Base-by-base conservation (phyloP, 257 asterid species). In the Lycium barbarum region DNA sequence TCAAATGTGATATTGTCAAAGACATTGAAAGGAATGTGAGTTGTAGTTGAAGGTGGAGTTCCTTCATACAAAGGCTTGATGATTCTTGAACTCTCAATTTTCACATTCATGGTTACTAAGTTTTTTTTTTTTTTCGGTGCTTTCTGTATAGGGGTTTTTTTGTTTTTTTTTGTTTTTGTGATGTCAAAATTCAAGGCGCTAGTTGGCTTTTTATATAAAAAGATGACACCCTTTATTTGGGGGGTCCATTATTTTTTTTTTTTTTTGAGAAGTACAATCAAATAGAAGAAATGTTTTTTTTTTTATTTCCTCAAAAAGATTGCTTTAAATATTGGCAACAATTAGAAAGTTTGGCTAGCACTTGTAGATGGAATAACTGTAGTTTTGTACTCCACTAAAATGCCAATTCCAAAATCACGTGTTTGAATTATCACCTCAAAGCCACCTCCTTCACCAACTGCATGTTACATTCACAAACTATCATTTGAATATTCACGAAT, bases 1-100 rank as follows among this genome's bases (percentile, higher is more conserved):
- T 93, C 88, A 22, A 81, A 92, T 3, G 95, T 93, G 51, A 90
- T 90, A 84, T 91, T 92, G 71, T 95, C 98, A 62, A 95, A 95
- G n/a, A 93, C 89, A 2, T 93, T 91, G n/a, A 95, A 80, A 54
- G 97, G 92, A 47, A 90, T 85, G 81, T 43, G 67, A 15, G 51
- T 36, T 12, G 82, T 79, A 17, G 82, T 83, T 4, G 89, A 14
- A 55, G 95, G 92, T 65, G 94, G 89, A 13, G 65, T 87, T 68
- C 89, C 93, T 86, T 88, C 91, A 55, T 95, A 88, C 45, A 84
- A 86, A 59, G 98, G 97, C 90, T 90, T 91, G 51, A 93, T 86
- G 86, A 93, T 86, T 90, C 85, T 93, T 72, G 98, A 92, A 83
- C 90, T 91, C 62, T 78, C 91, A 85, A 86, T 84, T 86, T 85